These are phyloP conservation scores for Teratosphaeria nubilosa DNA, from an alignment of 2,329 filamentous ascomycete genomes.

Conservation along the genomic window DNA sequence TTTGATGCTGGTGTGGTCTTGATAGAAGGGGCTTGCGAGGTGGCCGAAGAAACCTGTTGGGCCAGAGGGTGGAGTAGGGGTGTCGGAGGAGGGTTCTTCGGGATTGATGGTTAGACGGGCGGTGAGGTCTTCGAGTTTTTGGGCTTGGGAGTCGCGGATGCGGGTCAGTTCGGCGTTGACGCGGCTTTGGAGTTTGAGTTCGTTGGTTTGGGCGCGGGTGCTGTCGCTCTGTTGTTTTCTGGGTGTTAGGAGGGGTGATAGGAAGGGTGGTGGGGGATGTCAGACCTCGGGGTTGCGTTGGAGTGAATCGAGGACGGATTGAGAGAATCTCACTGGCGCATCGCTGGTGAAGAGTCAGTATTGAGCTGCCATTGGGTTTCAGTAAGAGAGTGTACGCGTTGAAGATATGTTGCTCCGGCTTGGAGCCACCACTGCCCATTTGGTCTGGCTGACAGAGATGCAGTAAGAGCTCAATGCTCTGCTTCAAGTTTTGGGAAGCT, in stretches of 20 bases:
- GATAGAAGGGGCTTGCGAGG: conserved; percentile 26
- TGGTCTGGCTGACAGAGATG: neutral
- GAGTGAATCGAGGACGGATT: conserved; percentile 70
- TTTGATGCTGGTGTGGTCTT: conserved; percentile 27
- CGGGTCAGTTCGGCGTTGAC: conserved; percentile 76
- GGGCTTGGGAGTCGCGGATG: conserved; percentile 60
- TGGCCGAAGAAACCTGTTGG: conserved; percentile 21
- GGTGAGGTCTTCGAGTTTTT: conserved; percentile 58
- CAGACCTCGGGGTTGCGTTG: conserved; percentile 78
- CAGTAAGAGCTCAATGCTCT: neutral
- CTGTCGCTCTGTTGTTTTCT: conserved; percentile 72
- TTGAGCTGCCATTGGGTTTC: neutral
- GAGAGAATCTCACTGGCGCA: conserved; percentile 61
- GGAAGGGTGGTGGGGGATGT: neutral
- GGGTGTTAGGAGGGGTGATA: conserved; percentile 1
- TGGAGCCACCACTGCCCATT: conserved; percentile 56
- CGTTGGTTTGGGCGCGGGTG: conserved; percentile 70
- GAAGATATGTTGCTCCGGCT: conserved; percentile 55
- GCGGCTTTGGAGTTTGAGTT: conserved; percentile 80
- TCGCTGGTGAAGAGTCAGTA: conserved; percentile 33
- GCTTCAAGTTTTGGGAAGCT: neutral
- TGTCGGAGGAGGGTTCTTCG: conserved; percentile 17
- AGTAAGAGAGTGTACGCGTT: conserved; percentile 41
- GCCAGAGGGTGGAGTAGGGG: conserved; percentile 2
- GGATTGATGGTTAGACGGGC: conserved; percentile 36